Evolutionary conservation across 345 rosid species (phyloP), one percentile per base, ranked within the genome.

Genomic region (Conringia planisiliqua): DNA sequence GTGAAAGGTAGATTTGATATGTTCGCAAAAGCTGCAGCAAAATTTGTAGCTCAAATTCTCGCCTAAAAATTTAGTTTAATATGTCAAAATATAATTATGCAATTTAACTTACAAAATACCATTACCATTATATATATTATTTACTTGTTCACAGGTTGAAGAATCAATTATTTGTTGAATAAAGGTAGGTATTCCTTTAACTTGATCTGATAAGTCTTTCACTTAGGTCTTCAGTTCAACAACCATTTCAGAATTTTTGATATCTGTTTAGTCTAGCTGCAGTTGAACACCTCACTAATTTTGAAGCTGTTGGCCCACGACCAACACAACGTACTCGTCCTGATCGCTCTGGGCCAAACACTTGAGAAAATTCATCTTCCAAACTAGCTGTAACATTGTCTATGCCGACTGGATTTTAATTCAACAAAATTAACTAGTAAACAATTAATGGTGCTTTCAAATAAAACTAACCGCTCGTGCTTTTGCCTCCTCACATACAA

Each of bases 291-390:
- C 36, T 47, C 44, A 4, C 9, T 6, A 68, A 10, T 27, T 54
- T 68, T 5, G 72, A 36, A 17, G 51, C 51, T 38, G 62, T 54
- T 3, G 62, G 22, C 7, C 40, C 48, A 17, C 32, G 64, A 9
- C n/a, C n/a, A n/a, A n/a, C n/a, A n/a, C n/a, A 70, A 7, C 33
- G 10, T 9, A 57, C 33, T 18, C 65, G 24, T 56, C 30, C 13
- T 7, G 54, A 12, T 16, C 32, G 22, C 2, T 69, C 42, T 4
- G 54, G 54, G 17, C 73, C 64, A 42, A 69, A 69, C 17, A 56
- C 64, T 55, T 56, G 27, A 40, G 62, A 27, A 55, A 5, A 68
- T 7, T 55, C 43, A 56, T 69, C 73, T 55, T 69, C 73, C 27
- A 69, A 29, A 1, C 13, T 42, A 40, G 63, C 9, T 17, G 13